phyloP scores from a whole-genome alignment of 2,329 filamentous ascomycete species.

The Cylindrodendrum hubeiense region DNA sequence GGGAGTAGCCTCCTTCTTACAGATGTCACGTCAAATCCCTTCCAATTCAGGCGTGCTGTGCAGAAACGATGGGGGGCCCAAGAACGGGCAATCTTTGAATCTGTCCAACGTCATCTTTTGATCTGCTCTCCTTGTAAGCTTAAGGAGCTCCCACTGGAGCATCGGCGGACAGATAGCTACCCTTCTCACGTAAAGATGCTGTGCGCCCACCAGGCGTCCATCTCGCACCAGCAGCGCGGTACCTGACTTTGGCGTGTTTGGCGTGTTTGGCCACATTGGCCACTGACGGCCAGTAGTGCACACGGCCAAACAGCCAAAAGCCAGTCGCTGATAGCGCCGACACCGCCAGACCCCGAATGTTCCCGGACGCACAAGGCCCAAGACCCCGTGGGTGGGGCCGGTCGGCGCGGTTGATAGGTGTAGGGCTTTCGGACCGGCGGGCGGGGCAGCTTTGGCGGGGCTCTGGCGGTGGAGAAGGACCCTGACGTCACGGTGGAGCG shows the following conservation, averaged over 20 bases:
- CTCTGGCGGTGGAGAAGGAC: constrained; percentile 24
- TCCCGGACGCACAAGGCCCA: constrained; percentile 16
- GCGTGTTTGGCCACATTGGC: neutral
- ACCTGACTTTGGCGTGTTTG: too few species aligned
- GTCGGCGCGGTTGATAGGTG: constrained; percentile 45
- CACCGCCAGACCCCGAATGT: constrained; percentile 18
- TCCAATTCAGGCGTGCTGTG: constrained; percentile 8
- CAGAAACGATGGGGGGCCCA: neutral
- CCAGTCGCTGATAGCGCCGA: constrained; percentile 31
- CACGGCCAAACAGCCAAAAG: constrained; percentile 31
- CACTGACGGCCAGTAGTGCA: neutral
- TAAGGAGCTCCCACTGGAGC: neutral
- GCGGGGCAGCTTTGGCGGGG: constrained; percentile 24
- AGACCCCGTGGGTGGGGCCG: constrained; percentile 39
- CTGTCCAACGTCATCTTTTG: constrained; percentile 9
- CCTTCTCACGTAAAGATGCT: neutral
- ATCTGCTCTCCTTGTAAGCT: neutral
- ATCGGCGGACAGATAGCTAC: neutral
- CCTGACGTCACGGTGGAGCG: constrained; percentile 48
- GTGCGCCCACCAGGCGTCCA: neutral
- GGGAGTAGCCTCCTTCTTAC: neutral
- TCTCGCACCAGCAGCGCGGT: neutral
- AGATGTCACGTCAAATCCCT: constrained; percentile 6
- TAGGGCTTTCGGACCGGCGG: constrained; percentile 36
- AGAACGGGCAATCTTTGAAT: neutral